Evolutionary conservation across 441 rosid species (phyloP), one percentile per base, ranked within the genome.

Genomic region (Mallotus repandus): DNA sequence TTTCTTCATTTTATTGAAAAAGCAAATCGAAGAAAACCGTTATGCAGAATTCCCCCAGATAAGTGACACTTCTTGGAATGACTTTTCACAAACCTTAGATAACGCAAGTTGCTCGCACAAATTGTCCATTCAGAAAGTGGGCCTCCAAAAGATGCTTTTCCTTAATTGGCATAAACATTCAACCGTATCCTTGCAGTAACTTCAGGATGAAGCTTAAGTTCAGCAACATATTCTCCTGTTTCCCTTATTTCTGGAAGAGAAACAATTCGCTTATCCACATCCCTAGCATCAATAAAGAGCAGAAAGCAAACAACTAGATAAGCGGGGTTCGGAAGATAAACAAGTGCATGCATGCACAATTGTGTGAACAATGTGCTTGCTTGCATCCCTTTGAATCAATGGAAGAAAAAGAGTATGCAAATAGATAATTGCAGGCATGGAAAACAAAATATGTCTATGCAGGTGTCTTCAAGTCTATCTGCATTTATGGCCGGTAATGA

Each of bases 201-300:
- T 79, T 95, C 98, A 0, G 96, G 96, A 68, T 92, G 99, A 80
- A 95, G 98, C 84, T 89, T 95, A 48, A 95, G 85, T 79, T 95
- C 97, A 35, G 92, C 99, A 19, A 89, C 67, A 79, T 92, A 91
- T 79, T 91, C 97, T 69, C 99, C 98, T 0, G 93, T 89, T 84
- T 95, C 99, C 74, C 94, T 85, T 58, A 95, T 92, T 68, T 95
- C 99, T 4, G 98, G 97, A 78, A 95, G 83, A 58, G 75, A 72
- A 59, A 95, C 91, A 65, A 92, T 70, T 49, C 91, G 82, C 83
- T 92, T 92, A 86, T 95, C 97, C 70, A 92, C 88, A 73, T 94
- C 99, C 82, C 99, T 94, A 77, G 69, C 60, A 78, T 45, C 56
- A 49, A 66, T 56, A 54, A 14, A 61, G n/a, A 63, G 66, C 68